Evolutionary conservation across 305 asterid species (phyloP), one percentile per base, ranked within the genome.

Genomic region (Salvia sclarea): DNA sequence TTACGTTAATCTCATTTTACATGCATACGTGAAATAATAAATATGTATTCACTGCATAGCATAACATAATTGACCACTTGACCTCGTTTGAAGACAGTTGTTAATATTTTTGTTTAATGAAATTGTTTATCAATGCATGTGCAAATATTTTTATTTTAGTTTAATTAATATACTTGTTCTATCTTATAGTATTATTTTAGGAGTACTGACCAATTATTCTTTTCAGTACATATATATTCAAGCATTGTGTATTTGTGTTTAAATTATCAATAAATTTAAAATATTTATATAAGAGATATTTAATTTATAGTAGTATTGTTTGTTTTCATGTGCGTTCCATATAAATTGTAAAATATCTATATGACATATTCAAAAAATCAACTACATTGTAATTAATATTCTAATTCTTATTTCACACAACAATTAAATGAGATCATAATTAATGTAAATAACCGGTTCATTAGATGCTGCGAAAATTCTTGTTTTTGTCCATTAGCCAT

Each of bases 81-180:
- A n/a, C n/a, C n/a, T 61, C 41, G 66, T 52, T 61, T 24, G n/a
- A 41, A 35, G 10, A 58, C 16, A 58, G 35, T 16, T 56, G 30
- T 21, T n/a, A 4, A 53, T 24, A n/a, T n/a, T n/a, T n/a, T n/a
- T 53, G 11, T 8, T 53, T 53, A 24, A 24, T 4, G 35, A 11
- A 11, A 52, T 52, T 52, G 17, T 21, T 6, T 33, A 33, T 3
- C 8, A 14, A n/a, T 14, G 12, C 40, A 54, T 18, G 28, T 48
- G 28, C 40, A 35, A n/a, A 37, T 37, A 37, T 8, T 37, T 1
- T 37, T 8, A 3, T 37, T 37, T n/a, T n/a, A n/a, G n/a, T n/a
- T n/a, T n/a, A n/a, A n/a, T 37, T 37, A 37, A 37, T 2, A 8
- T 13, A 10, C 10, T 12, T 37, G 43, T 37, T 8, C 10, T 37